Percentiles rank a stretch among this genome's conserved stretches.
Evolutionary conservation across 1,284 basidiomycete genomes (phyloP).

Genomic region (Athelia sp.): DNA sequence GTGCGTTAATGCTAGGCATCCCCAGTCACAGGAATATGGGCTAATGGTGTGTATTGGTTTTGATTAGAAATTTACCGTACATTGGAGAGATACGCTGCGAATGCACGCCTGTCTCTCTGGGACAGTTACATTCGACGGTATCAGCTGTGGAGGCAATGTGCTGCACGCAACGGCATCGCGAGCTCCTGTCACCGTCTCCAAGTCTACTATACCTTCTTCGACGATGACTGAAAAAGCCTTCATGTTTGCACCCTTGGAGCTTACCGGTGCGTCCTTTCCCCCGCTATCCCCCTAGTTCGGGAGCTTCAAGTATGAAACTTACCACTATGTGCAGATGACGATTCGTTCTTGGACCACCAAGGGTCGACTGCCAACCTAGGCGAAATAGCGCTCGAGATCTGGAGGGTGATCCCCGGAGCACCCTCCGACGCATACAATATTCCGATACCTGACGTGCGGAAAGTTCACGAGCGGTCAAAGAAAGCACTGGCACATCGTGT

Average conservation of each 20-base stretch:
- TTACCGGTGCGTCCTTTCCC: not conserved
- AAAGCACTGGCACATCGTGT: not conserved
- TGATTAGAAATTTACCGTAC: not conserved
- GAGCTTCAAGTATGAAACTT: not conserved
- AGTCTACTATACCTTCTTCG: not conserved
- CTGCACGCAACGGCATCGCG: not conserved
- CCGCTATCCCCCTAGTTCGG: no score
- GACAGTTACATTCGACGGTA: not conserved
- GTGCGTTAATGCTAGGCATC: conserved; percentile 4
- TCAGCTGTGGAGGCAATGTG: not conserved
- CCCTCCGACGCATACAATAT: not conserved
- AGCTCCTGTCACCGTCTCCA: not conserved
- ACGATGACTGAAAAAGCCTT: not conserved
- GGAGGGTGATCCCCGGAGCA: not conserved
- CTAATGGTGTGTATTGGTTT: not conserved
- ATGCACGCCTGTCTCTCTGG: not conserved
- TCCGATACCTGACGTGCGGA: not conserved
- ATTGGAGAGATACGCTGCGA: not conserved
- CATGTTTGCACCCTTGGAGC: not conserved
- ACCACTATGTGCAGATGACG: not conserved
- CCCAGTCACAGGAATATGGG: not conserved
- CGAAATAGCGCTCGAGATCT: not conserved
- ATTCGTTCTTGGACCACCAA: not conserved
- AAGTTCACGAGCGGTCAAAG: not conserved
- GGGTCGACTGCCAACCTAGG: not conserved